Evolutionary conservation across 768 basidiomycete species (phyloP).

Genomic region (Panaeolus cyanescens): DNA sequence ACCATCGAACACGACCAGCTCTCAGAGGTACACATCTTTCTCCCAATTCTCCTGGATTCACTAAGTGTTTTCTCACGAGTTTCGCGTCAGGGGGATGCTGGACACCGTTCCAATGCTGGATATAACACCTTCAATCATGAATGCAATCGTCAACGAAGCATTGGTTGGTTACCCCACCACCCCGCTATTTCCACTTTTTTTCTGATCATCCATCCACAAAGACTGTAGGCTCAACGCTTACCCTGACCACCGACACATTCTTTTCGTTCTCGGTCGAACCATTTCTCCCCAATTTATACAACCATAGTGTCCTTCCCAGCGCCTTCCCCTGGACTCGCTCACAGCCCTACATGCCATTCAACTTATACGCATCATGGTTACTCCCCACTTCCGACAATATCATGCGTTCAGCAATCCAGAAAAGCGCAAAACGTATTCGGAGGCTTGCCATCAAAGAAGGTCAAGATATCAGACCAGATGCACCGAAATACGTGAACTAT

Average conservation of each 20-base stretch:
- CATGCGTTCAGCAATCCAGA: slow-evolving; percentile 39
- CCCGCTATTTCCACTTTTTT: neutral
- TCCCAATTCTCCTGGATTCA: neutral
- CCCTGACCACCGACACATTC: slow-evolving; percentile 27
- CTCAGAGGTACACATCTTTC: slow-evolving; percentile 18
- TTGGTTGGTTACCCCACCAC: too few species aligned
- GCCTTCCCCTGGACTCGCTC: slow-evolving; percentile 51
- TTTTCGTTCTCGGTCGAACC: slow-evolving; percentile 55
- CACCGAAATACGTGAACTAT: slow-evolving; percentile 60
- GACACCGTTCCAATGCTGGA: slow-evolving; percentile 42
- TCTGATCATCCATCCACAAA: slow-evolving; percentile 44
- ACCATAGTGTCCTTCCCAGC: slow-evolving; percentile 34
- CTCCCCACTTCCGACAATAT: slow-evolving; percentile 34
- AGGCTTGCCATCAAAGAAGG: slow-evolving; percentile 39
- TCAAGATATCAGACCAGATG: slow-evolving; percentile 33
- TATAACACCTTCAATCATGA: slow-evolving; percentile 36
- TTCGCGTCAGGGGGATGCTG: slow-evolving; percentile 30
- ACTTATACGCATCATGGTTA: slow-evolving; percentile 49
- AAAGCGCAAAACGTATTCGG: slow-evolving; percentile 40
- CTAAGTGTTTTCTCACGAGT: neutral
- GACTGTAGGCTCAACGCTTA: slow-evolving; percentile 13
- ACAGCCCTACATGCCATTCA: slow-evolving; percentile 42
- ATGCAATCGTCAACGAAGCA: slow-evolving; percentile 47
- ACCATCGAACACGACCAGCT: slow-evolving; percentile 35
- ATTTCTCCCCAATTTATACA: slow-evolving; percentile 43